phyloP scores from a whole-genome alignment of 2,329 filamentous ascomycete species.

The Trichoderma citrinoviride region DNA sequence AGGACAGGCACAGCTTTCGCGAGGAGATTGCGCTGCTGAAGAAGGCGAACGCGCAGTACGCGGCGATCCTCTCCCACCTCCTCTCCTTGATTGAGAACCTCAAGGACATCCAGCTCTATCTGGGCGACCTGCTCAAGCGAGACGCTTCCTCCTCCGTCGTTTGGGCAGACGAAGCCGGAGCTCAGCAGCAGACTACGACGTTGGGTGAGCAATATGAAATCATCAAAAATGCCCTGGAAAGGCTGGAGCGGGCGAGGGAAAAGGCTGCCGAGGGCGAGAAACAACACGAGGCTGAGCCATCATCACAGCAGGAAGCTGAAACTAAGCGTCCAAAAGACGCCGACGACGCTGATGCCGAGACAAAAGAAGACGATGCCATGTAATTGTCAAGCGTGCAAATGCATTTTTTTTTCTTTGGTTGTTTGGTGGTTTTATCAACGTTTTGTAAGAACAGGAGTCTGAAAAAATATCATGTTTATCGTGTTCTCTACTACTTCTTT shows the following conservation, averaged over 20 bases:
- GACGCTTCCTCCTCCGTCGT: constrained; percentile 56
- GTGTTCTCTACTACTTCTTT: too few species aligned
- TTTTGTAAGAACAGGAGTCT: too few species aligned
- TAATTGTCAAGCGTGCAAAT: not conserved
- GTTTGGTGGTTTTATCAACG: too few species aligned
- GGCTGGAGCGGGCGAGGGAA: constrained; percentile 11
- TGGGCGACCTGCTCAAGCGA: constrained; percentile 69
- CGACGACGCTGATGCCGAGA: not conserved
- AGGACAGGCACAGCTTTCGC: constrained; percentile 58
- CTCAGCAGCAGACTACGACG: constrained; percentile 5
- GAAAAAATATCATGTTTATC: too few species aligned
- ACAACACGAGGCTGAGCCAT: not conserved
- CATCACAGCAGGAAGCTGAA: not conserved
- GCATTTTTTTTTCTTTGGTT: too few species aligned
- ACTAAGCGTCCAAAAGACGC: too few species aligned
- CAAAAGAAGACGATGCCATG: not conserved
- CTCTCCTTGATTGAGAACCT: constrained; percentile 67
- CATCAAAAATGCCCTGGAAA: constrained; percentile 3
- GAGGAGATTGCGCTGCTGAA: constrained; percentile 62
- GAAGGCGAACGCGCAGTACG: constrained; percentile 65
- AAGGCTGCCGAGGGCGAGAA: not conserved
- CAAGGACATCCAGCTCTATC: constrained; percentile 66
- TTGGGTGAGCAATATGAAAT: constrained; percentile 14
- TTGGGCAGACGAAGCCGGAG: constrained; percentile 3
- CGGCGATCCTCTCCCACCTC: constrained; percentile 66